Conservation (phyloP, 352 stramenopile species). For the Thraustochytrium striatum region DNA sequence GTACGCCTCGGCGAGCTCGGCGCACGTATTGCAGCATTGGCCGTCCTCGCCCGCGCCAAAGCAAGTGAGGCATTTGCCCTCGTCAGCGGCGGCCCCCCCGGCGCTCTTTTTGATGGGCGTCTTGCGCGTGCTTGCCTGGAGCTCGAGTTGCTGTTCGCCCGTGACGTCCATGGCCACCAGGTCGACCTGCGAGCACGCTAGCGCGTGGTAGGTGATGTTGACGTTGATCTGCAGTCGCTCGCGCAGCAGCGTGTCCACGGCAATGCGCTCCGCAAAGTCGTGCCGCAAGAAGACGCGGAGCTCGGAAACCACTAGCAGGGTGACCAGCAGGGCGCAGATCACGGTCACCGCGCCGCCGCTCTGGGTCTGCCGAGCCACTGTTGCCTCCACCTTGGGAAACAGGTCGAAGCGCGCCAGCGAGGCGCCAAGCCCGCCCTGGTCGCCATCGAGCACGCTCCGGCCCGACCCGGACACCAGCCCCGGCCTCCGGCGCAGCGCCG, state of each 20-base stretch:
- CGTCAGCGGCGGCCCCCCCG: constrained; percentile 57
- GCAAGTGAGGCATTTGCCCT: constrained; percentile 89
- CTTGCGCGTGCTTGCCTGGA: constrained; percentile 1
- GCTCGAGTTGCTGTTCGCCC: constrained; percentile 81
- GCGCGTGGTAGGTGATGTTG: constrained; percentile 93
- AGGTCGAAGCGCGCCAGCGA: constrained; percentile 79
- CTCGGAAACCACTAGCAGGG: constrained; percentile 85
- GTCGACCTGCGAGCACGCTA: constrained; percentile 93
- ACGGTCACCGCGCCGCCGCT: constrained; percentile 76
- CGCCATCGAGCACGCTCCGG: constrained; percentile 56
- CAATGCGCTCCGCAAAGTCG: constrained; percentile 80
- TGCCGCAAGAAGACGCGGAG: constrained; percentile 64
- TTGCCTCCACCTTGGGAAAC: constrained; percentile 90
- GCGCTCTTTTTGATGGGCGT: constrained; percentile 50
- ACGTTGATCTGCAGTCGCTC: constrained; percentile 93
- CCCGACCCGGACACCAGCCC: constrained; percentile 53
- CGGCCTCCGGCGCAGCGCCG: too few relatives aligned
- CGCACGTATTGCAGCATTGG: constrained; percentile 54
- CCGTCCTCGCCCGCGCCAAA: constrained; percentile 69
- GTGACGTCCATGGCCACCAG: constrained; percentile 97
- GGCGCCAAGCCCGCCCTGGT: constrained; percentile 44
- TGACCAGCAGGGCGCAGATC: constrained; percentile 73
- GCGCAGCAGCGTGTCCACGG: constrained; percentile 88
- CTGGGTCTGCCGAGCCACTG: constrained; percentile 91
- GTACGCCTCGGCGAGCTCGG: constrained; percentile 51